Base-by-base conservation (phyloP, 768 basidiomycete genomes). In the Dioszegia hungarica region DNA sequence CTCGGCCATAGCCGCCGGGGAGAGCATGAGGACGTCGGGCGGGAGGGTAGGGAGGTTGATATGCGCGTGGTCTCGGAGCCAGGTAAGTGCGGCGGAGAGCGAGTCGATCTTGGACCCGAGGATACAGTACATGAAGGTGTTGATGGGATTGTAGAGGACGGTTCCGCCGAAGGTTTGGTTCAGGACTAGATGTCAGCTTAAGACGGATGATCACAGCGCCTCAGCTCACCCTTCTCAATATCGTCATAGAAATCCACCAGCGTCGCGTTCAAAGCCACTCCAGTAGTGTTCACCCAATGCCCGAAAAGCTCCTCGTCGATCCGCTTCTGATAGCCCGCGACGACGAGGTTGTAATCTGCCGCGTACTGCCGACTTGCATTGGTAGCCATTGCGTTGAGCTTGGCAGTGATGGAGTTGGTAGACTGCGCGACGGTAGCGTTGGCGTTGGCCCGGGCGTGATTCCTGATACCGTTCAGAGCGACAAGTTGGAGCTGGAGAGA, bases 231-330 rank as follows among this genome's bases (percentile, higher is more conserved):
- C 40, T 82, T 79, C 75, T 94, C 88, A 29, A 99, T 78, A 47
- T 90, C 91, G 54, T 79, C 79, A 77, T 98, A 98, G 75, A 99
- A 94, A 43, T 80, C 81, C 72, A 83, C 86, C 67, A 99, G 79
- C 2, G 94, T 95, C 64, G 80, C 78, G 75, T 99, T 99, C 51
- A 99, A 81, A 5, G 86, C 85, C 3, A 84, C 85, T 1, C 91
- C 94, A 8, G 94, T 94, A 17, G 80, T 82, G 66, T 97, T 91
- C 46, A 98, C 86, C 93, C 93, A 98, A 10, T 59, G 63, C 2
- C 92, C 91, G 61, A 98, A 94, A 43, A 98, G 77, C 24, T 87
- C 88, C 37, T 89, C 79, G 73, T 97, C 90, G 75, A 98, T 83
- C 5, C 84, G 82, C 36, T 79, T 80, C 77, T 98, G 89, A 46